Conservation (phyloP, 495 filamentous ascomycete species). For the Acidomyces sp. region DNA sequence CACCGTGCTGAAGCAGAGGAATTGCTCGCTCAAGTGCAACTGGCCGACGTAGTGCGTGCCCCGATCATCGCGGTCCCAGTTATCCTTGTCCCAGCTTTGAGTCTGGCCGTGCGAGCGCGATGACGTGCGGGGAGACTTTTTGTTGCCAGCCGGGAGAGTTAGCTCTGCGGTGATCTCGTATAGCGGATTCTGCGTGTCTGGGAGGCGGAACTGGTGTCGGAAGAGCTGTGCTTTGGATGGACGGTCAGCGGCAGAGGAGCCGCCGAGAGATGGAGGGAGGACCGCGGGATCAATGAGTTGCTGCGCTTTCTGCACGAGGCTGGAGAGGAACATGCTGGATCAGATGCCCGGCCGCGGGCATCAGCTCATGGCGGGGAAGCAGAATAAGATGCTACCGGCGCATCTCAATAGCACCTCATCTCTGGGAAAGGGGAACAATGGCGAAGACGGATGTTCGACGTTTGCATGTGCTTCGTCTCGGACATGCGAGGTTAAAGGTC, state of each 20-base stretch:
- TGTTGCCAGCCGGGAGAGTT: slow-evolving; percentile 51
- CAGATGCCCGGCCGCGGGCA: no score
- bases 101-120: slow-evolving; percentile 38
- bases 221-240: slow-evolving; percentile 88
- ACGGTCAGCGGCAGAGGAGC: slow-evolving; percentile 47
- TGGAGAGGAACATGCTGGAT: slow-evolving; percentile 57
- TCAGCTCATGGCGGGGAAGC: no score
- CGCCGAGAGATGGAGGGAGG: slow-evolving; percentile 31
- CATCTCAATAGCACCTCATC: no score
- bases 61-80: slow-evolving; percentile 13
- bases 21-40: slow-evolving; percentile 85
- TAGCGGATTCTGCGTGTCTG: slow-evolving; percentile 76
- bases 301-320: slow-evolving; percentile 87
- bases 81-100: slow-evolving; percentile 47
- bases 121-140: slow-evolving; percentile 18
- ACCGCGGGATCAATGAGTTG: slow-evolving; percentile 80
- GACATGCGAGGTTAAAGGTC: no score
- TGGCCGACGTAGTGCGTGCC: slow-evolving; percentile 87
- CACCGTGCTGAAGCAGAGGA: slow-evolving; percentile 90
- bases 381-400: no score
- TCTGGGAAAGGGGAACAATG: no score
- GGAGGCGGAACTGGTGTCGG: slow-evolving; percentile 90
- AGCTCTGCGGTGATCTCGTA: slow-evolving; percentile 95
- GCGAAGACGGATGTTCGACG: no score
- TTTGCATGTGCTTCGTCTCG: no score